These are phyloP conservation scores for Inonotus obliquus DNA, from an alignment of 1,284 basidiomycete species.

Conservation along the genomic window DNA sequence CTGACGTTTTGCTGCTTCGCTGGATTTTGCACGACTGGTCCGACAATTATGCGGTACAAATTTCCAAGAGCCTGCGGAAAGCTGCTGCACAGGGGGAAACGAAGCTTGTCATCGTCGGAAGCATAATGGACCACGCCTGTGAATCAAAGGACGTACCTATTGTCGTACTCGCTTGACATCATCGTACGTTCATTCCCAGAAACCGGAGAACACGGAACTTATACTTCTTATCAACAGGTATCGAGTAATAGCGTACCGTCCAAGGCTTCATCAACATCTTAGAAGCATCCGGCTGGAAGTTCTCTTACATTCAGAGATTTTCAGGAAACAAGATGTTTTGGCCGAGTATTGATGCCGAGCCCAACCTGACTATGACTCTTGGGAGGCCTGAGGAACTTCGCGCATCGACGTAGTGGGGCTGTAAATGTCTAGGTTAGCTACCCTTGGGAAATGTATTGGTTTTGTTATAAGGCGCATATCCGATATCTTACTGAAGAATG, in stretches of 20 bases:
- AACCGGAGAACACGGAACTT: no score
- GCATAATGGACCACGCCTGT: constrained; percentile 23
- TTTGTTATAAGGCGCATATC: no score
- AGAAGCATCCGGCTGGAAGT: constrained; percentile 5
- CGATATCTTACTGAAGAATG: no score
- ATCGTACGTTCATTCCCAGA: constrained; percentile 10
- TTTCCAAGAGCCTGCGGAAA: constrained; percentile 25
- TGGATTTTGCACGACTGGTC: constrained; percentile 28
- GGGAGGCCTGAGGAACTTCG: no score
- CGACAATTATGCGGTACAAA: constrained; percentile 21
- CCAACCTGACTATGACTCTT: no score
- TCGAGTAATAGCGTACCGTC: constrained; percentile 2
- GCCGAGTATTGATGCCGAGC: constrained; percentile 9
- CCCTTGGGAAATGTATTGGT: no score
- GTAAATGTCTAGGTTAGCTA: no score
- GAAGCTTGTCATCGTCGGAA: constrained; percentile 28
- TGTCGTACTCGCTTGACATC: constrained; percentile 17
- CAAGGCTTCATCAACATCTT: constrained; percentile 5
- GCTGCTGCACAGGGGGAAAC: constrained; percentile 23
- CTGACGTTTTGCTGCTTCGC: constrained; percentile 25
- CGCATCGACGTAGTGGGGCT: no score
- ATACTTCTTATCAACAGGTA: constrained; percentile 5
- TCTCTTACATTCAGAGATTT: constrained; percentile 7
- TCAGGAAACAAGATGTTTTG: constrained; percentile 6
- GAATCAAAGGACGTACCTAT: constrained; percentile 3